phyloP scores from a whole-genome alignment of 2,329 filamentous ascomycete genomes.

The Calonectria hongkongensis region DNA sequence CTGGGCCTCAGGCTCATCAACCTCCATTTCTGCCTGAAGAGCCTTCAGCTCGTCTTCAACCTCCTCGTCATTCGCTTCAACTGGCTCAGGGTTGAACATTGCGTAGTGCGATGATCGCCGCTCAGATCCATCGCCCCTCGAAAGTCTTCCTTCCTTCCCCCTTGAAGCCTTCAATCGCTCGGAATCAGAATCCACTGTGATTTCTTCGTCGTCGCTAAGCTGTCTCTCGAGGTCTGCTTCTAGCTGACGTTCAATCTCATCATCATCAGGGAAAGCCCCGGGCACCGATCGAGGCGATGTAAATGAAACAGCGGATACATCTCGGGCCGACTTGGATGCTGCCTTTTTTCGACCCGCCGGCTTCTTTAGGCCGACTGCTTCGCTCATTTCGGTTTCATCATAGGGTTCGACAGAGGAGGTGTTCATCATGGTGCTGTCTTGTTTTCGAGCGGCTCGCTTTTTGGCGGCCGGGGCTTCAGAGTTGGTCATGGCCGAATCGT shows the following conservation, averaged over 20 bases:
- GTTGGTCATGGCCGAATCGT: conserved; percentile 66
- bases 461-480: conserved; percentile 73
- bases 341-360: conserved; percentile 60
- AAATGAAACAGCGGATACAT: conserved; percentile 70
- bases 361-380: conserved; percentile 58
- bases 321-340: conserved; percentile 59
- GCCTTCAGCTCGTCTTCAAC: conserved; percentile 71
- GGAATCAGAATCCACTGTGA: conserved; percentile 67
- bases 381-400: conserved; percentile 65
- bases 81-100: conserved; percentile 72
- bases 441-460: conserved; percentile 73
- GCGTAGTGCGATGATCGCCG: conserved; percentile 64
- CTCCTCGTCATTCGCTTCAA: conserved; percentile 66
- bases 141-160: conserved; percentile 54
- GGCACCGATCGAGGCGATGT: conserved; percentile 66
- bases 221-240: conserved; percentile 78
- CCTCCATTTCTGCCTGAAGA: conserved; percentile 70
- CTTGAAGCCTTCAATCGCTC: conserved; percentile 61
- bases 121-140: conserved; percentile 53
- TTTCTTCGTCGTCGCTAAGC: conserved; percentile 72
- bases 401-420: conserved; percentile 61
- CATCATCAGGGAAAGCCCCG: conserved; percentile 73
- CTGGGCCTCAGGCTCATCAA: conserved; percentile 54
- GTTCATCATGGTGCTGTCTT: conserved; percentile 67
- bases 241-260: conserved; percentile 79